Evolutionary conservation across 2,329 filamentous ascomycete species (phyloP), one percentile per base, ranked within the genome.

Genomic region (Pleoardoris graminearum): DNA sequence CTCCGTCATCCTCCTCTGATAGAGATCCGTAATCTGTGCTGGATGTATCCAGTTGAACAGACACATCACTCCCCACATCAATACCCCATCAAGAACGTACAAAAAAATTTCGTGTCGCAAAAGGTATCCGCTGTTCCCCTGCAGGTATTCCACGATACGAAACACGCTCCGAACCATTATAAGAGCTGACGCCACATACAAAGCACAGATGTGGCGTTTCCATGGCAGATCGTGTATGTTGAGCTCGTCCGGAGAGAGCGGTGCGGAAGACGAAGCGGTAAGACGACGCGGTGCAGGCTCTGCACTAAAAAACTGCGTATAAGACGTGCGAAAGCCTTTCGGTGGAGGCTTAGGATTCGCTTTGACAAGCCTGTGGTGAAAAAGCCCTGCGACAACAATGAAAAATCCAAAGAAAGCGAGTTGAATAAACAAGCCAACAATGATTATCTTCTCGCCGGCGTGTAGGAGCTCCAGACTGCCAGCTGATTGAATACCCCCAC

Each of bases 381-480:
- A 70, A n/a, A 70, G 62, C n/a, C 60, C 43, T 0, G 69, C 56
- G 3, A 65, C 64, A 22, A 60, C 30, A 38, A 71, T n/a, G 59
- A 50, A 71, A 71, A 64, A 42, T 16, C 66, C 37, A 21, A 72
- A 72, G 2, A 63, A 70, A 17, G 61, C 53, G 32, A 71, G 65
- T 52, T 72, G 70, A 4, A 72, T 48, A 7, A 62, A 58, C 2
- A 72, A 60, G 4, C 70, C 70, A 8, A 63, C 66, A 12, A 70
- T 68, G 14, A 71, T 63, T 7, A 71, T 62, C 22, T 70, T 69
- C 44, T 68, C 65, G 1, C 66, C 67, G 0, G 64, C 66, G 10
- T 7, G 4, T 17, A 5, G 4, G 7, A 19, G 16, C 5, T 17
- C 11, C 3, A 10, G 35, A 5, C 12, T 22, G 7, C 7, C 4